Conservation (phyloP, 441 rosid genomes). For the Syzygium syzygioides region DNA sequence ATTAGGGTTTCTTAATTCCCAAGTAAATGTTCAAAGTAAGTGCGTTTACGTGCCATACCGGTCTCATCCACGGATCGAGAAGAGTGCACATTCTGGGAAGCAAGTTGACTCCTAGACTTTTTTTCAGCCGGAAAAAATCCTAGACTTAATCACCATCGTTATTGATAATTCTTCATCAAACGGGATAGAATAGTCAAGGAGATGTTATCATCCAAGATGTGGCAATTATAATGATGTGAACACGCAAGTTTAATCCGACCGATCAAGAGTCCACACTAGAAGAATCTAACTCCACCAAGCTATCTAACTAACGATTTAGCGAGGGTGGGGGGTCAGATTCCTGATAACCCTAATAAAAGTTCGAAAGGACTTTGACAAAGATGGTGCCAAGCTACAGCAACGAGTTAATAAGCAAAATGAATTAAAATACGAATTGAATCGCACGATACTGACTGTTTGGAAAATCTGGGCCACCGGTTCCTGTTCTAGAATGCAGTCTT, state of each 20-base stretch:
- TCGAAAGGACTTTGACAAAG: neutral
- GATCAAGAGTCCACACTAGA: neutral
- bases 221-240: neutral
- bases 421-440: neutral
- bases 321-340: neutral
- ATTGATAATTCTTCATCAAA: neutral
- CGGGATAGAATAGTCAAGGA: neutral
- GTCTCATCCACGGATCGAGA: neutral
- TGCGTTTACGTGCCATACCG: neutral
- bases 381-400: neutral
- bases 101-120: neutral
- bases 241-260: neutral
- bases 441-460: neutral
- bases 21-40: neutral
- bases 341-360: neutral
- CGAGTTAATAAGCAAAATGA: neutral
- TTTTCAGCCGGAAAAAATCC: neutral
- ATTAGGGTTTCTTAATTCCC: neutral
- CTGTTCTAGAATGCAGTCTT: neutral
- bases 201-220: neutral
- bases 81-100: neutral
- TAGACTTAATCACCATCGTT: neutral
- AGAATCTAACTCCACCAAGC: neutral
- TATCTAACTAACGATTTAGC: neutral
- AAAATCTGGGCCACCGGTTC: neutral